Evolutionary conservation across 495 filamentous ascomycete species (phyloP), one percentile per base, ranked within the genome.

Genomic region (Penicillium robsamsonii): DNA sequence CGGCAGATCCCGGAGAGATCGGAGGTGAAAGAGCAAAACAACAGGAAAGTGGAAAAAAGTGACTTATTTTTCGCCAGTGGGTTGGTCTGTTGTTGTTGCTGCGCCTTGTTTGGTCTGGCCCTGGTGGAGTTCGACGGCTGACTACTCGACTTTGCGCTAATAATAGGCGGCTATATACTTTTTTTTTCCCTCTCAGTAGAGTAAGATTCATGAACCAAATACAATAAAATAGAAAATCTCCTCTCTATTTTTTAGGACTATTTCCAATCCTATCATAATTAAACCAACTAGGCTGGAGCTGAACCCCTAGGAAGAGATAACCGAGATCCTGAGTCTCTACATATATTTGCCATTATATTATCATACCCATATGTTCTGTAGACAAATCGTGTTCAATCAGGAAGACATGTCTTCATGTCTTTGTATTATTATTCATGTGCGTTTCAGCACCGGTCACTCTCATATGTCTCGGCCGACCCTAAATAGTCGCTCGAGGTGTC

Each of bases 81-180:
- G 24, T 41, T 30, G 45, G 49, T 51, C 15, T 33, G 38, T 46
- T 53, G 40, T 58, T 50, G 44, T 56, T 65, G 59, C 65, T 68
- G 65, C 65, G 65, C 65, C 65, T 61, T 65, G 62, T 60, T 63
- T 60, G 58, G 61, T 64, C 64, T 64, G 62, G 62, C 59, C 56
- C 25, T 44, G 46, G 65, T 64, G 63, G 63, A 66, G 61, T 44
- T 41, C 37, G 33, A 40, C 37, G 53, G 46, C 45, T 44, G 46
- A 56, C 54, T 49, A 56, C 46, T 56, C 54, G 54, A 50, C 29
- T 50, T 22, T 22, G 24, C 15, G 41, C 51, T 54, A 54, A 54
- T 54, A 37, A 54, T 54, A 54, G 40, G 38, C 15, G 11, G 31
- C 31, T 35, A 35, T 35, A 35, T 11, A 20, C 3, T 3, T 49